These are phyloP conservation scores for Skeletonema marinoi DNA, from an alignment of 108 stramenopile genomes.

Conservation along the genomic window DNA sequence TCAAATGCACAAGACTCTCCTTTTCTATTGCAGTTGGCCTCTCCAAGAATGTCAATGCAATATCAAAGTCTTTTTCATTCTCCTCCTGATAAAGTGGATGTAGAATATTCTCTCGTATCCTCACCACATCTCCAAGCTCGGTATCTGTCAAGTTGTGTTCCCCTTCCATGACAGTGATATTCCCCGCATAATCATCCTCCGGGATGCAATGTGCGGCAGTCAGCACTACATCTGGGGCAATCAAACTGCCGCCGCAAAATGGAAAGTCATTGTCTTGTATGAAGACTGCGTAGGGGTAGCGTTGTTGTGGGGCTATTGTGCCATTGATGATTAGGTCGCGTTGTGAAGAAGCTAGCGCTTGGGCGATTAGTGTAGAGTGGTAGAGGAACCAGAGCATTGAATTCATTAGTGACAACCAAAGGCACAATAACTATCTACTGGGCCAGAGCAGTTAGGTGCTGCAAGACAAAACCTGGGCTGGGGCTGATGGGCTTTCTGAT, in stretches of 20 bases:
- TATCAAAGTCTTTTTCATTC: not conserved
- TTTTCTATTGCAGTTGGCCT: not conserved
- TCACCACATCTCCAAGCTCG: conserved; percentile 2
- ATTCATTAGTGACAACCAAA: too few relatives aligned
- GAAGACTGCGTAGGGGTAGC: conserved; percentile 17
- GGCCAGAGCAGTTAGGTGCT: too few relatives aligned
- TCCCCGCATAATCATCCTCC: not conserved
- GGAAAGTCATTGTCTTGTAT: not conserved
- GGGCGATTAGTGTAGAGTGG: not conserved
- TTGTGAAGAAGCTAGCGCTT: not conserved
- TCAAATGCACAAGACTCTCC: not conserved
- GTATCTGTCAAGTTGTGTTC: conserved; percentile 4
- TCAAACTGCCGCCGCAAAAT: conserved; percentile 16
- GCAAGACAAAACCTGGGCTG: not conserved
- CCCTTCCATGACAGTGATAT: conserved; percentile 1
- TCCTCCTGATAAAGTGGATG: conserved; percentile 1
- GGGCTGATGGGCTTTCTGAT: not conserved
- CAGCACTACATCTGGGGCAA: conserved; percentile 7
- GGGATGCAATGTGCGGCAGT: conserved; percentile 21
- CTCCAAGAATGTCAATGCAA: conserved; percentile 1
- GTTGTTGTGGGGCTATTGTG: not conserved
- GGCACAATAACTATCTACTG: too few relatives aligned
- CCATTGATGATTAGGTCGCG: conserved; percentile 2
- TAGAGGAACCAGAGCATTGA: not conserved
- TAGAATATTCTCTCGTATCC: not conserved